Conservation (phyloP, 169 alveolate species). For the Plasmodium berghei region DNA sequence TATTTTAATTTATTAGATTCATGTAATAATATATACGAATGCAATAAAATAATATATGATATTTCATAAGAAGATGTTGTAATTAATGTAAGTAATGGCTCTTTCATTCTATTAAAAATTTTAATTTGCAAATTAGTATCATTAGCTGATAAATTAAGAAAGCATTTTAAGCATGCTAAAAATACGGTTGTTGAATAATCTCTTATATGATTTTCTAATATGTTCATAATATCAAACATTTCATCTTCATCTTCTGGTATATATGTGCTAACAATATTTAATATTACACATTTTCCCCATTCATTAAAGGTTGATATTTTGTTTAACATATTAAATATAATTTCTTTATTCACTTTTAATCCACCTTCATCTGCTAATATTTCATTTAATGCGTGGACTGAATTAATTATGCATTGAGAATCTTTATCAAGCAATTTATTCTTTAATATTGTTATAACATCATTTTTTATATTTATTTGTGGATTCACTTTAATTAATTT, state of each 20-base stretch:
- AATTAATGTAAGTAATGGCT: conserved; percentile 88
- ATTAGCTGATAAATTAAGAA: conserved; percentile 83
- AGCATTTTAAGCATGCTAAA: conserved; percentile 92
- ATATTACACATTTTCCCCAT: conserved; percentile 97
- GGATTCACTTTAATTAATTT: conserved; percentile 73
- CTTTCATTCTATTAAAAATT: conserved; percentile 84
- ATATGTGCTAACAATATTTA: conserved; percentile 93
- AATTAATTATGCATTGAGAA: conserved; percentile 92
- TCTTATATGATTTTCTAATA: conserved; percentile 95
- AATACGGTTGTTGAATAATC: conserved; percentile 96
- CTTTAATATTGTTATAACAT: conserved; percentile 68
- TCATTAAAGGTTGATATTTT: conserved; percentile 91
- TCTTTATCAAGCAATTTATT: conserved; percentile 90
- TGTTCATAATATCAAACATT: conserved; percentile 96
- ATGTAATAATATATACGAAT: conserved; percentile 77
- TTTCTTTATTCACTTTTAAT: conserved; percentile 88
- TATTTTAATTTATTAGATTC: conserved; percentile 68
- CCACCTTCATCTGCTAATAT: conserved; percentile 95
- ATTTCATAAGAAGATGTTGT: conserved; percentile 86
- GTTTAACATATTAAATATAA: conserved; percentile 89
- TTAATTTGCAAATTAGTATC: conserved; percentile 84
- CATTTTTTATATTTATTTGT: conserved; percentile 54
- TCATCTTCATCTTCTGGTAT: conserved; percentile 94
- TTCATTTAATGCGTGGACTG: conserved; percentile 94
- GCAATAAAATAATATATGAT: conserved; percentile 85